A percentile compares a stretch with the other conserved stretches of the same genome.
Evolutionary conservation across 805 yeast species (phyloP).

Genomic region (Teunomyces kruisii): DNA sequence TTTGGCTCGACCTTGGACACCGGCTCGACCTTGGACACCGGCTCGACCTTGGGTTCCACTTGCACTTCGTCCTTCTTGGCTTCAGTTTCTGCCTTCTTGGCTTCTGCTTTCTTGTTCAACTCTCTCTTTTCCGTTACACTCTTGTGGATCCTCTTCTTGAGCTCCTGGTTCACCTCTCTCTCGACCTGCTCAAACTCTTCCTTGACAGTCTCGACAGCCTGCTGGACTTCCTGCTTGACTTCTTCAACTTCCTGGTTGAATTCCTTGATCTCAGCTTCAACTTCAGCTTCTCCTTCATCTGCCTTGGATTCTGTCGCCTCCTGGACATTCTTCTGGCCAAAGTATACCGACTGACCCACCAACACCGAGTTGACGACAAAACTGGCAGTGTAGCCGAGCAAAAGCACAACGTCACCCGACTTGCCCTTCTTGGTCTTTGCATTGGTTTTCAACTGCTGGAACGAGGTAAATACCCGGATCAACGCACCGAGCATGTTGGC

Average conservation of each 20-base stretch:
- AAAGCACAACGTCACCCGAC: constrained; percentile 30
- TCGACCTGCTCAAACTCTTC: background rate
- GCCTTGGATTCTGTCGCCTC: background rate
- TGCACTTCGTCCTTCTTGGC: no score
- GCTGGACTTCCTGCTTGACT: background rate
- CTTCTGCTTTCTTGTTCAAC: no score
- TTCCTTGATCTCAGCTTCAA: background rate
- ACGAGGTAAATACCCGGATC: constrained; percentile 40
- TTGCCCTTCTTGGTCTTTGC: constrained; percentile 14
- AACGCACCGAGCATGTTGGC: constrained; percentile 42
- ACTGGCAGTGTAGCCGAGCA: constrained; percentile 39
- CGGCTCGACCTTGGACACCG: background rate
- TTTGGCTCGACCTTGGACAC: background rate
- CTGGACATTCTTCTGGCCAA: background rate
- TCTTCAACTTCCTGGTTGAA: background rate
- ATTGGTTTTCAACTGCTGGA: constrained; percentile 26
- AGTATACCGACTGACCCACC: constrained; percentile 31
- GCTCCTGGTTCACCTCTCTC: no score
- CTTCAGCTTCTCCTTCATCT: constrained; percentile 9
- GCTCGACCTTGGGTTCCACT: background rate
- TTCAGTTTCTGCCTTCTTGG: no score
- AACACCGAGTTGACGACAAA: constrained; percentile 33
- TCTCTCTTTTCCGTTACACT: no score
- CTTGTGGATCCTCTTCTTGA: no score
- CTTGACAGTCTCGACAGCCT: background rate